phyloP scores from a whole-genome alignment of 495 filamentous ascomycete species.

The Aeminium ludgeri region DNA sequence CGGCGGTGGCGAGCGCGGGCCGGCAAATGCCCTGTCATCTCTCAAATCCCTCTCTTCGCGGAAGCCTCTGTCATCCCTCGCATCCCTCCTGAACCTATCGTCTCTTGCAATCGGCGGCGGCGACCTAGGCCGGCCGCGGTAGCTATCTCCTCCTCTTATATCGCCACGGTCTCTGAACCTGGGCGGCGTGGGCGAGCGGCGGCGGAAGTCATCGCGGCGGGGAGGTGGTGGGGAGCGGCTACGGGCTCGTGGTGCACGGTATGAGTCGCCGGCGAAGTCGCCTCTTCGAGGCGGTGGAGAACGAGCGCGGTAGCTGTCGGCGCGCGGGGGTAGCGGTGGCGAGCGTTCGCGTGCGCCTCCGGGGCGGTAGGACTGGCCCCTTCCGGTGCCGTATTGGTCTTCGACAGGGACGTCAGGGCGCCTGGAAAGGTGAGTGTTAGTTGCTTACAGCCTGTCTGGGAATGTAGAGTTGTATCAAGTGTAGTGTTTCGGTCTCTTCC shows the following conservation, averaged over 20 bases:
- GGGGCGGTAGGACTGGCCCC: slow-evolving; percentile 25
- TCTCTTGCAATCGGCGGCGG: slow-evolving; percentile 19
- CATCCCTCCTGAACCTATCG: slow-evolving; percentile 14
- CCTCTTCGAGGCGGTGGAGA: slow-evolving; percentile 18
- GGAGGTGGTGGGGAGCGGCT: slow-evolving; percentile 17
- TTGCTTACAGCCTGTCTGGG: too few species aligned
- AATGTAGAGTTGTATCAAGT: too few species aligned
- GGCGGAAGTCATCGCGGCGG: slow-evolving; percentile 8
- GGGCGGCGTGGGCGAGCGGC: slow-evolving; percentile 7
- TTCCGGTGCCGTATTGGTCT: slow-evolving; percentile 6
- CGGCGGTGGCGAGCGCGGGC: slow-evolving; percentile 8
- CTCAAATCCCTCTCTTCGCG: slow-evolving; percentile 8
- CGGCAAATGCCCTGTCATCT: slow-evolving; percentile 1
- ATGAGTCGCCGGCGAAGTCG: slow-evolving; percentile 21
- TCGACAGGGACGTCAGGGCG: slow-evolving; percentile 12
- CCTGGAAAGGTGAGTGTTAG: too few species aligned
- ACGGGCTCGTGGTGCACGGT: slow-evolving; percentile 18
- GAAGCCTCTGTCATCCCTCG: slow-evolving; percentile 4
- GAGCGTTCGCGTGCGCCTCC: slow-evolving; percentile 17
- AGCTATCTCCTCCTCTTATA: slow-evolving; percentile 7
- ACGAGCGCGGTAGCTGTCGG: slow-evolving; percentile 15
- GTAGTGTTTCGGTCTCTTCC: too few species aligned
- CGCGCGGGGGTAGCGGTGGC: slow-evolving; percentile 8
- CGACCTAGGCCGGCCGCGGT: slow-evolving; percentile 22
- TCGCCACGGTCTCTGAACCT: slow-evolving; percentile 11